A percentile compares a stretch with the other conserved stretches of the same genome.
Evolutionary conservation across 768 basidiomycete species (phyloP).

Genomic region (Cubamyces lactineus): DNA sequence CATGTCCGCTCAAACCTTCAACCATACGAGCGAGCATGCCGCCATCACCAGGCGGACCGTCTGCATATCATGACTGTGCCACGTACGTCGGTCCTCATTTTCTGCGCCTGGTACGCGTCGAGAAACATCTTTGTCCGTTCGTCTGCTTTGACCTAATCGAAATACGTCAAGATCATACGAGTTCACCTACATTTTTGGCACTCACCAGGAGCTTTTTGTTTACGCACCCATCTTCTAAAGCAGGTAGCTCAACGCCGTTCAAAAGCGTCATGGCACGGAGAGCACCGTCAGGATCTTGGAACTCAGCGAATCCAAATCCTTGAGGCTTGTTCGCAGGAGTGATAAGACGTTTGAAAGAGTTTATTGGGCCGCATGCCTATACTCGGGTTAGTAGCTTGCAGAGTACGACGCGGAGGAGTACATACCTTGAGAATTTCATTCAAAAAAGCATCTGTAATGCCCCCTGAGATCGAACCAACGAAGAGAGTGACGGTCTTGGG

Average conservation of each 20-base stretch:
- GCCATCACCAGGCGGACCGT: not conserved
- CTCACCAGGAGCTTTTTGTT: conserved; percentile 74
- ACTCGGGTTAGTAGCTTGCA: not conserved
- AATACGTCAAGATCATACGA: conserved; percentile 36
- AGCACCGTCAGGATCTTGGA: conserved; percentile 90
- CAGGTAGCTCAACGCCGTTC: conserved; percentile 65
- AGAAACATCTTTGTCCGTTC: conserved; percentile 90
- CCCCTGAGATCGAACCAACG: conserved; percentile 94
- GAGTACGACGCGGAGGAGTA: conserved; percentile 22
- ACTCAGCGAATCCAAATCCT: conserved; percentile 97
- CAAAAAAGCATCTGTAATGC: conserved; percentile 82
- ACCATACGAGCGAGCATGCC: not conserved
- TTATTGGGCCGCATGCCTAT: conserved; percentile 88
- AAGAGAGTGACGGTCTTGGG: conserved; percentile 81
- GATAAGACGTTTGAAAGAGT: conserved; percentile 90
- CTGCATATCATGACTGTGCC: not conserved
- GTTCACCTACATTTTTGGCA: conserved; percentile 27
- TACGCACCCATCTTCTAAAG: conserved; percentile 59
- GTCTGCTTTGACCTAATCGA: conserved; percentile 84
- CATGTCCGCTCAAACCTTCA: not conserved
- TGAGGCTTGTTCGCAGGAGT: conserved; percentile 93
- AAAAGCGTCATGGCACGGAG: conserved; percentile 71
- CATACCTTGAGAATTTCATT: conserved; percentile 77
- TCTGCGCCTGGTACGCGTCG: conserved; percentile 80
- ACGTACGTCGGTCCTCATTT: conserved; percentile 82